Evolutionary conservation across 2,329 filamentous ascomycete genomes (phyloP).

Genomic region (Diplodia sapinea): DNA sequence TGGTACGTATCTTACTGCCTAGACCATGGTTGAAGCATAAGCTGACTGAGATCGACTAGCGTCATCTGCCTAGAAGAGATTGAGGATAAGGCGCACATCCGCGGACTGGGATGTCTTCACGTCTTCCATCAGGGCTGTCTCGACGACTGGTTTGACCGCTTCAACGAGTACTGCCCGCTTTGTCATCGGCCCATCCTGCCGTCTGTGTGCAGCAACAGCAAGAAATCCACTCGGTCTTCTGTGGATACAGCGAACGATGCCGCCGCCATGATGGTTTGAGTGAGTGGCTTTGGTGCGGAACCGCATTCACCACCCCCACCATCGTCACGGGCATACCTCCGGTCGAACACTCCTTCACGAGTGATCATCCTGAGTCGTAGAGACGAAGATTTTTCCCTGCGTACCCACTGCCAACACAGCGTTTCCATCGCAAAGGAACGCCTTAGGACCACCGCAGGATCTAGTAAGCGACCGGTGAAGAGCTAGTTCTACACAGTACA

Average conservation of each 20-base stretch:
- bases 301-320: neutral
- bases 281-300: neutral
- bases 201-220: constrained; percentile 8
- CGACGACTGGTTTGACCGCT: constrained; percentile 47
- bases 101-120: constrained; percentile 45
- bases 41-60: constrained; percentile 34
- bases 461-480: constrained; percentile 24
- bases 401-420: constrained; percentile 17
- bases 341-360: neutral
- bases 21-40: neutral
- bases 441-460: neutral
- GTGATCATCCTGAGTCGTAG: constrained; percentile 4
- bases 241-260: constrained; percentile 23
- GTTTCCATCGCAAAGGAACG: constrained; percentile 6
- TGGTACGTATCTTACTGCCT: constrained; percentile 12
- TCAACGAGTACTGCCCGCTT: constrained; percentile 48
- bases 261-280: constrained; percentile 30
- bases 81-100: constrained; percentile 42
- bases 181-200: constrained; percentile 47
- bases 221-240: constrained; percentile 13
- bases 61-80: constrained; percentile 48
- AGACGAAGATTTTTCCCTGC: constrained; percentile 20
- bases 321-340: neutral
- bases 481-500: constrained; percentile 2
- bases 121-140: constrained; percentile 47